These are phyloP conservation scores for Vairimorpha necatrix DNA, from an alignment of 371 early-diverging fungal genomes.

Conservation along the genomic window DNA sequence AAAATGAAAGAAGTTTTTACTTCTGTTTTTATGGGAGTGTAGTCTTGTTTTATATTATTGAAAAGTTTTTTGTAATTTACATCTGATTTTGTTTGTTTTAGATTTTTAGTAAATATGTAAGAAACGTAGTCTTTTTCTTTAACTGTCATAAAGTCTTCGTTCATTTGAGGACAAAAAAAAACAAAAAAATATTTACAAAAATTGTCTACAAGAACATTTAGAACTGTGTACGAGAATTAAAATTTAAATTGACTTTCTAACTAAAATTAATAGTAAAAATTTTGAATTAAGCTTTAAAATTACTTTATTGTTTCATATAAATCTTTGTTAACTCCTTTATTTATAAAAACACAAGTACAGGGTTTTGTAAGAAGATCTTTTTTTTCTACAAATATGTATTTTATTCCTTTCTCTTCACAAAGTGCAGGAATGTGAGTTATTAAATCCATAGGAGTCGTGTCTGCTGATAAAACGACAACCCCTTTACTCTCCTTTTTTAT, in stretches of 20 bases:
- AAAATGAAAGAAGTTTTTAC: background rate
- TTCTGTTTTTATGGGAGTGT: background rate
- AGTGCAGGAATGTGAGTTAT: slow-evolving; percentile 89
- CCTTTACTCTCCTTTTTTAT: slow-evolving; percentile 55
- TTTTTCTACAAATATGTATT: slow-evolving; percentile 84
- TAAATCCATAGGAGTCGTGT: slow-evolving; percentile 90
- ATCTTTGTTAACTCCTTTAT: background rate
- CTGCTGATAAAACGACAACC: slow-evolving; percentile 82
- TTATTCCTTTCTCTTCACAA: slow-evolving; percentile 85
- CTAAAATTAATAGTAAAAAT: background rate
- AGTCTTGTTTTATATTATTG: slow-evolving; percentile 10
- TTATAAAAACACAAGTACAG: slow-evolving; percentile 44
- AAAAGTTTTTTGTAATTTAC: slow-evolving; percentile 14
- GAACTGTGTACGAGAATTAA: too few relatives aligned
- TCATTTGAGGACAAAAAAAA: background rate
- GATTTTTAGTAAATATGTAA: slow-evolving; percentile 22
- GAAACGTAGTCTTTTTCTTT: slow-evolving; percentile 49
- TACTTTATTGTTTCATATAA: background rate
- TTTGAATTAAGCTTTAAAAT: too few relatives aligned
- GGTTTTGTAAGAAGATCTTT: slow-evolving; percentile 63
- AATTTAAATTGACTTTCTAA: too few relatives aligned
- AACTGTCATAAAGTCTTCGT: slow-evolving; percentile 35
- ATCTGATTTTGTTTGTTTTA: background rate
- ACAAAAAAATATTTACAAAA: background rate
- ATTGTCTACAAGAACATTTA: too few relatives aligned